These are phyloP conservation scores for Harringtonia aguacate DNA, from an alignment of 2,329 filamentous ascomycete genomes.

Conservation along the genomic window DNA sequence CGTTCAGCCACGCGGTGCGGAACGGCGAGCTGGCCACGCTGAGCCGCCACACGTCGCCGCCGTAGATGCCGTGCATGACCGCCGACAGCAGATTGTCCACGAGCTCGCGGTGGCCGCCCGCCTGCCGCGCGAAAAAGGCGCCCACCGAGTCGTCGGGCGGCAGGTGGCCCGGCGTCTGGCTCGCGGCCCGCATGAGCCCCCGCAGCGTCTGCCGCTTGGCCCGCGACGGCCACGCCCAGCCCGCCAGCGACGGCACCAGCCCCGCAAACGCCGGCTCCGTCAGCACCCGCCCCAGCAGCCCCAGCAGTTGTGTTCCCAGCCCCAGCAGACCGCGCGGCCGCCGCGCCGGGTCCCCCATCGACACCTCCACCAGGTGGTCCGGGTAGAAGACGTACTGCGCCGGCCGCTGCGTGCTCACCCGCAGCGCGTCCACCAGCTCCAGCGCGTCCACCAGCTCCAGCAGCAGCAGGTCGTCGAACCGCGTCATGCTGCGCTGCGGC, in stretches of 20 bases:
- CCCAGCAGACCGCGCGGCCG: neutral
- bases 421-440: slow-evolving; percentile 31
- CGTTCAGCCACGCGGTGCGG: slow-evolving; percentile 6
- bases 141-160: slow-evolving; percentile 60
- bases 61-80: slow-evolving; percentile 79
- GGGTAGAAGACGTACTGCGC: slow-evolving; percentile 79
- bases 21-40: slow-evolving; percentile 37
- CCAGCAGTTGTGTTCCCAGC: neutral
- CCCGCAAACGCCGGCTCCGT: slow-evolving; percentile 47
- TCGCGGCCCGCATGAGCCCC: slow-evolving; percentile 12
- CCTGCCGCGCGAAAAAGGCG: slow-evolving; percentile 47
- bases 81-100: slow-evolving; percentile 69
- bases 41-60: slow-evolving; percentile 73
- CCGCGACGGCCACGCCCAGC: neutral
- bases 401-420: slow-evolving; percentile 36
- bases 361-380: slow-evolving; percentile 59
- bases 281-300: slow-evolving; percentile 21
- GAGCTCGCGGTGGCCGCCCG: slow-evolving; percentile 37
- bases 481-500: slow-evolving; percentile 28
- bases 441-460: slow-evolving; percentile 50
- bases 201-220: neutral
- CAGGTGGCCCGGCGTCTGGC: slow-evolving; percentile 16
- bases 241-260: slow-evolving; percentile 1
- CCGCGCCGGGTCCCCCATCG: neutral
- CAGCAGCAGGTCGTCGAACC: slow-evolving; percentile 54